Evolutionary conservation across 2,329 filamentous ascomycete species (phyloP).

Genomic region (Huntiella moniliformis): DNA sequence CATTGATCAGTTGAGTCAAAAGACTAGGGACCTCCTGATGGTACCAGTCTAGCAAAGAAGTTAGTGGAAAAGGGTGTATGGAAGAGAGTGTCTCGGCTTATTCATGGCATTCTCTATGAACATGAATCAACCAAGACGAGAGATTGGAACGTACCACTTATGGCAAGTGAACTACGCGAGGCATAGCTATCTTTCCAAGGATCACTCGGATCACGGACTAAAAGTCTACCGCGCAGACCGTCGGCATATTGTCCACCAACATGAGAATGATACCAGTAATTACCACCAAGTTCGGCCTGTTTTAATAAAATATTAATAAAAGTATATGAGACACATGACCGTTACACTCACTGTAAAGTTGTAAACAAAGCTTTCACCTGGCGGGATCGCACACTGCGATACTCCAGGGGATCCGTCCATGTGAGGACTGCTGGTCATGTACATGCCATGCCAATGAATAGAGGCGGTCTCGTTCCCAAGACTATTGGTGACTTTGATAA

Average conservation of each 20-base stretch:
- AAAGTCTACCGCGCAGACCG: conserved; percentile 34
- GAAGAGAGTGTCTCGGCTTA: neutral
- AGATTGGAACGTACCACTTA: neutral
- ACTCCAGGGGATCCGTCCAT: conserved; percentile 41
- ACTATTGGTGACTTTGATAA: conserved; percentile 30
- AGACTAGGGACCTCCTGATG: conserved; percentile 32
- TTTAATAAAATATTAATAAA: neutral
- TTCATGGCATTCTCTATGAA: neutral
- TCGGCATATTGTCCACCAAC: conserved; percentile 34
- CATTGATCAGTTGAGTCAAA: conserved; percentile 26
- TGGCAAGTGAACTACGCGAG: no score
- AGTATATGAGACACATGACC: neutral
- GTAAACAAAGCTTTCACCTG: conserved; percentile 33
- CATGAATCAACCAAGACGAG: neutral
- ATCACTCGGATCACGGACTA: conserved; percentile 31
- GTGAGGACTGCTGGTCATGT: conserved; percentile 29
- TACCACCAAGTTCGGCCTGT: conserved; percentile 24
- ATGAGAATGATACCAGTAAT: conserved; percentile 24
- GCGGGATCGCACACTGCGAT: conserved; percentile 35
- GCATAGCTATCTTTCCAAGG: conserved; percentile 17
- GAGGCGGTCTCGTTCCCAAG: conserved; percentile 34
- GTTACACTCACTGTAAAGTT: conserved; percentile 25
- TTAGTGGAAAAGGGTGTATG: neutral
- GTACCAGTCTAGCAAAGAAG: conserved; percentile 30
- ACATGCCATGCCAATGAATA: conserved; percentile 40